These are phyloP conservation scores for Colletotrichum sp. DNA, from an alignment of 2,329 filamentous ascomycete genomes.

Conservation along the genomic window DNA sequence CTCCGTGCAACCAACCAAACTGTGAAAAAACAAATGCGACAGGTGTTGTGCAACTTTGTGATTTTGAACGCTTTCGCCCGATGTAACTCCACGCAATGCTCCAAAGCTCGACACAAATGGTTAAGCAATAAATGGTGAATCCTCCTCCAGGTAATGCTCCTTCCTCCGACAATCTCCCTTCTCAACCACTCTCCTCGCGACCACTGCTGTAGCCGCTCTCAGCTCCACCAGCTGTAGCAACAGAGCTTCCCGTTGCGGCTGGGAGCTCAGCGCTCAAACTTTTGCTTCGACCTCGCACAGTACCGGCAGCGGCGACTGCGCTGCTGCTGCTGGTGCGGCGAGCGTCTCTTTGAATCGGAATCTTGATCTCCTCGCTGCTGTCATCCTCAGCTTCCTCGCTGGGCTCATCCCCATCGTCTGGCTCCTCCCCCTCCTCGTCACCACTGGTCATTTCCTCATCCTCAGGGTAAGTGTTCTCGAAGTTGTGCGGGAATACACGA, in stretches of 20 bases:
- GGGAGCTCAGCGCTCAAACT: constrained; percentile 32
- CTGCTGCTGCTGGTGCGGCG: constrained; percentile 27
- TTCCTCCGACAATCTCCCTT: not conserved
- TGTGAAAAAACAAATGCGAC: not conserved
- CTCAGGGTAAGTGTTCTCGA: constrained; percentile 43
- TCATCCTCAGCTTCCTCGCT: not conserved
- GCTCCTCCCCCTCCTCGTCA: constrained; percentile 35
- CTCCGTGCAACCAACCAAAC: not conserved
- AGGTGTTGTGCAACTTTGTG: not conserved
- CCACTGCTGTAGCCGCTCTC: constrained; percentile 43
- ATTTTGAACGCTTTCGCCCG: not conserved
- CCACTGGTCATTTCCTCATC: constrained; percentile 43
- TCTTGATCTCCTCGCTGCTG: constrained; percentile 8
- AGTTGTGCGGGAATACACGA: constrained; percentile 38
- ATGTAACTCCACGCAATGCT: not conserved
- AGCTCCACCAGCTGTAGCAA: constrained; percentile 42
- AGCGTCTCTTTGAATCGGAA: constrained; percentile 25
- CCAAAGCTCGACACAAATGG: not conserved
- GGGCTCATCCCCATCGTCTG: constrained; percentile 21
- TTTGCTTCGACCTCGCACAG: constrained; percentile 32
- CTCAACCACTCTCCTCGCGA: constrained; percentile 29
- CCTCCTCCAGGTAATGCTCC: not conserved
- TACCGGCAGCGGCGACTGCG: constrained; percentile 36
- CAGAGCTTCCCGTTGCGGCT: constrained; percentile 37
- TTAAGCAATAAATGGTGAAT: not conserved